Percentiles rank a stretch among this genome's conserved stretches.
Evolutionary conservation across 352 stramenopile genomes (phyloP).

Genomic region (Thalassiosira allenii): DNA sequence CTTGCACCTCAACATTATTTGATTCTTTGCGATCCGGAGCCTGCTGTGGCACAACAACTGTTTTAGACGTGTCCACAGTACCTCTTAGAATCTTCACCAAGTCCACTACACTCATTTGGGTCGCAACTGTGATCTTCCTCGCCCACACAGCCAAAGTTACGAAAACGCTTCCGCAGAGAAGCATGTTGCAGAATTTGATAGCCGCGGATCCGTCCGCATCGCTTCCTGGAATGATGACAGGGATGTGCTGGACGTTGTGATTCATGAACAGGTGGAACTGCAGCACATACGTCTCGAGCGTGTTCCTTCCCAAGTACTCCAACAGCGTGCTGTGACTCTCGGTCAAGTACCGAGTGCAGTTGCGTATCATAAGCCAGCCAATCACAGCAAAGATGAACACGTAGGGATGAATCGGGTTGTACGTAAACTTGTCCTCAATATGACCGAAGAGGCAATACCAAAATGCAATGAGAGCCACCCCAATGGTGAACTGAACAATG

Average conservation of each 20-base stretch:
- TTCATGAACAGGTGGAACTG: slow-evolving; percentile 90
- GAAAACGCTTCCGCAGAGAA: slow-evolving; percentile 71
- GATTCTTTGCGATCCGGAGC: slow-evolving; percentile 3
- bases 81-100: slow-evolving; percentile 56
- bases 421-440: slow-evolving; percentile 83
- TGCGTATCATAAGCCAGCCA: slow-evolving; percentile 88
- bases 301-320: slow-evolving; percentile 88
- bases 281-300: slow-evolving; percentile 90
- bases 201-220: slow-evolving; percentile 49
- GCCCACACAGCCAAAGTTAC: slow-evolving; percentile 63
- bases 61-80: slow-evolving; percentile 17
- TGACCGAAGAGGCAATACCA: slow-evolving; percentile 80
- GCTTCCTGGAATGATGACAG: slow-evolving; percentile 69
- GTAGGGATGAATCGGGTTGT: slow-evolving; percentile 89
- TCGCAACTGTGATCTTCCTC: slow-evolving; percentile 69
- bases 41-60: slow-evolving; percentile 28
- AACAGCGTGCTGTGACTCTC: slow-evolving; percentile 80
- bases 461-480: slow-evolving; percentile 70
- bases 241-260: slow-evolving; percentile 78
- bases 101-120: slow-evolving; percentile 69
- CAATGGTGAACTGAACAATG: slow-evolving; percentile 43
- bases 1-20: slow-evolving; percentile 11
- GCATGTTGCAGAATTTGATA: slow-evolving; percentile 73
- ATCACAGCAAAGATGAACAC: slow-evolving; percentile 87
- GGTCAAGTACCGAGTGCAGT: slow-evolving; percentile 84